Conservation (phyloP, 768 basidiomycete genomes). For the Phlebiopsis flavidoalba region DNA sequence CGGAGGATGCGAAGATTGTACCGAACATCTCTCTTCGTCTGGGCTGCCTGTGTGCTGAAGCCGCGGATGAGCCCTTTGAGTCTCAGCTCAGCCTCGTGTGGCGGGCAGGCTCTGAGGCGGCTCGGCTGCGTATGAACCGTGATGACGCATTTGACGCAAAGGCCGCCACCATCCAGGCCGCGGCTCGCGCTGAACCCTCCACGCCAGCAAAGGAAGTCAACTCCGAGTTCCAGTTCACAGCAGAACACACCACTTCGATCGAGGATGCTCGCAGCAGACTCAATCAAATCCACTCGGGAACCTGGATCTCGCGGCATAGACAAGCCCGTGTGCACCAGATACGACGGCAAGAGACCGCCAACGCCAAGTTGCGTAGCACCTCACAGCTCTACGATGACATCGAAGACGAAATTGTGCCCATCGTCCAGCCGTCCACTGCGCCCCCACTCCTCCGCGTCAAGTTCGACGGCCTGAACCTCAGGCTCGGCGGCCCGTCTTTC, state of each 20-base stretch:
- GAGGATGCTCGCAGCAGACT: constrained; percentile 69
- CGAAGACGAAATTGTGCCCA: constrained; percentile 40
- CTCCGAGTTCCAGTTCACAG: constrained; percentile 57
- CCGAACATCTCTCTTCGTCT: constrained; percentile 59
- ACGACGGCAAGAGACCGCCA: constrained; percentile 12
- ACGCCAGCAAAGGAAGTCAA: constrained; percentile 23
- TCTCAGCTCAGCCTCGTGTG: constrained; percentile 68
- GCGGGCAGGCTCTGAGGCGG: constrained; percentile 67
- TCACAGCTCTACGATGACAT: constrained; percentile 14
- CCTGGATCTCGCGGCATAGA: constrained; percentile 49
- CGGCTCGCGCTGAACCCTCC: constrained; percentile 27
- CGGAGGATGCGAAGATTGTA: constrained; percentile 68
- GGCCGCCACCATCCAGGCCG: constrained; percentile 54
- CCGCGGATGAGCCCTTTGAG: constrained; percentile 83
- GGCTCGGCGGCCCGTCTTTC: constrained; percentile 57
- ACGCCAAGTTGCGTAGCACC: constrained; percentile 1
- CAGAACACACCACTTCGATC: constrained; percentile 61
- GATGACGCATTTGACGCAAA: constrained; percentile 81
- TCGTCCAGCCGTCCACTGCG: constrained; percentile 27
- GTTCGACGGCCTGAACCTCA: constrained; percentile 54
- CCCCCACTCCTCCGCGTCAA: constrained; percentile 71
- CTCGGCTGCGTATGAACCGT: constrained; percentile 61
- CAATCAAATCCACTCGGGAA: constrained; percentile 60
- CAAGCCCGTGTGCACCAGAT: constrained; percentile 39
- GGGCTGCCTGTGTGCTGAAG: constrained; percentile 65